A percentile compares a stretch with the other conserved stretches of the same genome.
phyloP scores from a whole-genome alignment of 768 basidiomycete genomes.

The Boletus tomentosulus region DNA sequence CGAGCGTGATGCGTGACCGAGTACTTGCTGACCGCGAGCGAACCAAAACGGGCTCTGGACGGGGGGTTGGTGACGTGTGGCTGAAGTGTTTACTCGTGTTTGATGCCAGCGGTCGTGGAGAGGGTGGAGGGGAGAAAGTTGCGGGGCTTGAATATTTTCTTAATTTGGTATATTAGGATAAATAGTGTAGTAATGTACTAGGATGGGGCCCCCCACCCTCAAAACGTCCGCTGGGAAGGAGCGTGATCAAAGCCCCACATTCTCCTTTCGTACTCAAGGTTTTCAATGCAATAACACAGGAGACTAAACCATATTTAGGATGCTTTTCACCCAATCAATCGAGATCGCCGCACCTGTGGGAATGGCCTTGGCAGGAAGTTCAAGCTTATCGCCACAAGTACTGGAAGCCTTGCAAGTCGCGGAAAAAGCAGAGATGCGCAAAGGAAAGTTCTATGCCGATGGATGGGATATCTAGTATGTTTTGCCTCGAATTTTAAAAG shows the following conservation, averaged over 20 bases:
- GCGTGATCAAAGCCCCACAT: not conserved
- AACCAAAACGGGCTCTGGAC: too few species aligned
- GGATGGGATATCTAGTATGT: not conserved
- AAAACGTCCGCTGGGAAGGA: too few species aligned
- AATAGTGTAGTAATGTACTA: too few species aligned
- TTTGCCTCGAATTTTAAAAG: not conserved
- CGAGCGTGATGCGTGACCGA: too few species aligned
- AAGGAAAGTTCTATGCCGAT: not conserved
- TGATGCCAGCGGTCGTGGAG: too few species aligned
- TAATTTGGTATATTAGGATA: too few species aligned
- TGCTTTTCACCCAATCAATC: not conserved
- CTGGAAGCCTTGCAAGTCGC: not conserved
- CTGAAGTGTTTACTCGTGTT: too few species aligned
- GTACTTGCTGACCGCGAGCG: too few species aligned
- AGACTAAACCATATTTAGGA: not conserved
- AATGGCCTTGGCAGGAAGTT: not conserved
- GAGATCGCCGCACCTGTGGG: not conserved
- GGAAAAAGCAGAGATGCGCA: not conserved
- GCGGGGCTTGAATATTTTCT: too few species aligned
- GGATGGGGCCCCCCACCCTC: too few species aligned
- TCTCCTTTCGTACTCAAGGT: not conserved
- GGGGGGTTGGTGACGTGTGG: too few species aligned
- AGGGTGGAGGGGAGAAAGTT: too few species aligned
- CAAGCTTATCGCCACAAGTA: not conserved
- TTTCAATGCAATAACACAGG: not conserved